A percentile compares a stretch with the other conserved stretches of the same genome.
Conservation (phyloP, 768 basidiomycete genomes). For the Tulasnella sp. region DNA sequence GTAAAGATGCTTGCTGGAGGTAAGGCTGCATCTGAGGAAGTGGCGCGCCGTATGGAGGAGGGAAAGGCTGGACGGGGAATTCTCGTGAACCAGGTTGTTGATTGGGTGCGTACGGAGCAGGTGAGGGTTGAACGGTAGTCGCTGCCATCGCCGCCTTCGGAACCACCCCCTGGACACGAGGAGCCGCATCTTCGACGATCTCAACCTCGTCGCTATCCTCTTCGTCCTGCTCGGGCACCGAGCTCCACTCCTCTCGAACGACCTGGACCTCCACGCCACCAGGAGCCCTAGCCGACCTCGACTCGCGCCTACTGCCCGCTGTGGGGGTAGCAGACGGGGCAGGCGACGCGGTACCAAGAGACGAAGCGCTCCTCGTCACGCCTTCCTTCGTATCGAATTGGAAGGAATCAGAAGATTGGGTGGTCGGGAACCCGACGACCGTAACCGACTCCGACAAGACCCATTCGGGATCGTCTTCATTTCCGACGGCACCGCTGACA, state of each 20-base stretch:
- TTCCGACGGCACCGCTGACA: not conserved
- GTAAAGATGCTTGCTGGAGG: not conserved
- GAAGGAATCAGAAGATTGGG: not conserved
- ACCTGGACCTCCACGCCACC: not conserved
- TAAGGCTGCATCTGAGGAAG: not conserved
- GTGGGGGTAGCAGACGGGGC: not conserved
- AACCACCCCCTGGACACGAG: not conserved
- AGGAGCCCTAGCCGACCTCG: not conserved
- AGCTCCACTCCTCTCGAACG: not conserved
- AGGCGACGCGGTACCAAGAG: not conserved
- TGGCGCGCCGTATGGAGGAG: not conserved
- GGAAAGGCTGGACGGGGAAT: not conserved
- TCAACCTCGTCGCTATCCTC: not conserved
- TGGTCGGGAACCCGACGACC: constrained; percentile 9
- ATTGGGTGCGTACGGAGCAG: not conserved
- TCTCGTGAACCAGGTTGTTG: not conserved
- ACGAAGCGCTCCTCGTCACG: not conserved
- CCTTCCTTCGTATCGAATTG: constrained; percentile 12
- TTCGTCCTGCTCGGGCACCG: not conserved
- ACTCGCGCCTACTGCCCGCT: not conserved
- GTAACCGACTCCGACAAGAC: constrained; percentile 1
- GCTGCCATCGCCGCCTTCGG: not conserved
- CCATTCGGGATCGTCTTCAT: not conserved
- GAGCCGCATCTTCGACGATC: not conserved
- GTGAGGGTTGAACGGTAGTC: not conserved